Percentiles rank a stretch among this genome's conserved stretches.
Conservation (phyloP, 1,284 basidiomycete species). For the Somion occarium region DNA sequence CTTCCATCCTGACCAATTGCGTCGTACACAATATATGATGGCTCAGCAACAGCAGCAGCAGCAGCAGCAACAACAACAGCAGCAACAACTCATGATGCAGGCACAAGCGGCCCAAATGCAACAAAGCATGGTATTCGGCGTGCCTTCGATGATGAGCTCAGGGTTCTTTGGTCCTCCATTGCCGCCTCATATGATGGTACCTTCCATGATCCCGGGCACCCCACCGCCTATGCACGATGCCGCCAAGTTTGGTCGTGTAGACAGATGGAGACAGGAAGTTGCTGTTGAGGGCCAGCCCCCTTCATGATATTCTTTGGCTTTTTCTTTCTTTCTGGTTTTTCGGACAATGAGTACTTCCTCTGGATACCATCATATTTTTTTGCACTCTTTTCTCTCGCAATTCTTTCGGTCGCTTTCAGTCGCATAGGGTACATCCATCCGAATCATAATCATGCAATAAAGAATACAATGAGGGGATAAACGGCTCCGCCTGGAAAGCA, state of each 20-base stretch:
- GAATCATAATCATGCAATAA: constrained; percentile 19
- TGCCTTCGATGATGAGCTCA: constrained; percentile 58
- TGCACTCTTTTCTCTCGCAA: constrained; percentile 1
- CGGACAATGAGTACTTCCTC: not conserved
- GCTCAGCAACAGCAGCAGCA: constrained; percentile 56
- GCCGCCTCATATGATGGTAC: constrained; percentile 43
- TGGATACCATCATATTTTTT: not conserved
- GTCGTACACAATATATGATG: constrained; percentile 68
- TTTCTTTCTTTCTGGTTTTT: constrained; percentile 6
- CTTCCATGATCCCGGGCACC: constrained; percentile 38
- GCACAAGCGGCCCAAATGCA: constrained; percentile 68
- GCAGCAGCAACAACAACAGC: constrained; percentile 52
- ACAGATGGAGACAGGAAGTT: constrained; percentile 75
- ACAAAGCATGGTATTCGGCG: constrained; percentile 66
- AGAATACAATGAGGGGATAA: constrained; percentile 10
- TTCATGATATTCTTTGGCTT: not conserved
- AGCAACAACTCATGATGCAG: constrained; percentile 71
- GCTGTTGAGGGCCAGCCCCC: constrained; percentile 53
- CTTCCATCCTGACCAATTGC: constrained; percentile 71
- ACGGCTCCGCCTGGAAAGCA: constrained; percentile 2
- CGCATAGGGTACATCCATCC: not conserved
- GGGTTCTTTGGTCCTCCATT: constrained; percentile 56
- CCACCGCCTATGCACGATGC: constrained; percentile 61
- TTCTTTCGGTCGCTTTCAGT: not conserved
- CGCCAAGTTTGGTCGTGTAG: constrained; percentile 63